Evolutionary conservation across 163 green algal species (phyloP).

Genomic region (Scenedesmus sp.): DNA sequence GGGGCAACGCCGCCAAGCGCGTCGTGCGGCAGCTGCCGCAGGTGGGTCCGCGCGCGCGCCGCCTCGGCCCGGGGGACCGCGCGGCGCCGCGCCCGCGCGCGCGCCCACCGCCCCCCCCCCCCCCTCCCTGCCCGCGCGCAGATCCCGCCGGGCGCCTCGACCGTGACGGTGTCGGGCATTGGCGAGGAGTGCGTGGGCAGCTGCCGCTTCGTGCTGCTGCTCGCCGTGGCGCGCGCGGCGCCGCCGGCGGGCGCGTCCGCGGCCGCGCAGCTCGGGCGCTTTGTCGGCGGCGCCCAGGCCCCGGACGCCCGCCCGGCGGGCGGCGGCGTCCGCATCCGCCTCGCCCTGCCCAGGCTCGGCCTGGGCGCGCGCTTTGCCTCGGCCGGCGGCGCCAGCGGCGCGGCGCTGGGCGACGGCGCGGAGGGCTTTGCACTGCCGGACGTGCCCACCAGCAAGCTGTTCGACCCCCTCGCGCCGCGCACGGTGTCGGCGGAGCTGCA

Average conservation of each 20-base stretch:
- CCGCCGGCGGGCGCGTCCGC: background rate
- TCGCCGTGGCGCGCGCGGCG: slow-evolving; percentile 30
- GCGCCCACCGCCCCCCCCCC: too few relatives aligned
- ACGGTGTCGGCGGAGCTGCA: background rate
- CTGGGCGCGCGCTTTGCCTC: too few relatives aligned
- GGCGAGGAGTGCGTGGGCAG: slow-evolving; percentile 35
- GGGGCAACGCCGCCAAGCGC: slow-evolving; percentile 46
- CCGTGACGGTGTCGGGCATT: slow-evolving; percentile 1
- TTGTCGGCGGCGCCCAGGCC: too few relatives aligned
- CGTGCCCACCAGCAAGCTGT: slow-evolving; percentile 45
- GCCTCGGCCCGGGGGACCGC: too few relatives aligned
- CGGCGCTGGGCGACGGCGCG: background rate
- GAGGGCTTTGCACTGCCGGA: slow-evolving; percentile 34
- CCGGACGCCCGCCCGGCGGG: too few relatives aligned
- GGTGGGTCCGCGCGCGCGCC: too few relatives aligned
- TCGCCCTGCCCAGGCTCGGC: too few relatives aligned
- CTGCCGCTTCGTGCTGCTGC: slow-evolving; percentile 22
- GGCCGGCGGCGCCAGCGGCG: too few relatives aligned
- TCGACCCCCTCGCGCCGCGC: slow-evolving; percentile 48
- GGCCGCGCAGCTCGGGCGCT: slow-evolving; percentile 5
- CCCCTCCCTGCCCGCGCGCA: too few relatives aligned
- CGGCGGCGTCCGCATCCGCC: too few relatives aligned
- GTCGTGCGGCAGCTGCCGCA: too few relatives aligned
- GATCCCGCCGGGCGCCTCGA: slow-evolving; percentile 9
- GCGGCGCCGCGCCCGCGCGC: too few relatives aligned